Percentiles rank a stretch among this genome's conserved stretches.
These are phyloP conservation scores for Fusarium xylarioides DNA, from an alignment of 2,329 filamentous ascomycete genomes.

Conservation along the genomic window DNA sequence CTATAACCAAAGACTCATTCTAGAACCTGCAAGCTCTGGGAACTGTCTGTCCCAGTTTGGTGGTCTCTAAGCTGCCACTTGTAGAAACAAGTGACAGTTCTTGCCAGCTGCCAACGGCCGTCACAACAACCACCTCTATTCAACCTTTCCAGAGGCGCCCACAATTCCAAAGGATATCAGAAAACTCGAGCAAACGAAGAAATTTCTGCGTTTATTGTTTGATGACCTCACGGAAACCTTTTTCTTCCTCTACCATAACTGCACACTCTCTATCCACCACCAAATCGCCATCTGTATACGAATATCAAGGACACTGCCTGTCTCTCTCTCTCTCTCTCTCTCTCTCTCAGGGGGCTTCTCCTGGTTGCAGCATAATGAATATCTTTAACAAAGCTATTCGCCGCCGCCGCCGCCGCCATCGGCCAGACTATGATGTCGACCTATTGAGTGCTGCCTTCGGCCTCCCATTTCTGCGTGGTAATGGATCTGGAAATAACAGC, in stretches of 20 bases:
- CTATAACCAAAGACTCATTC: too few relatives aligned
- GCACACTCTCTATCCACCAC: neutral
- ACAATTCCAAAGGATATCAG: neutral
- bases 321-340: too few relatives aligned
- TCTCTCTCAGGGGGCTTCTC: neutral
- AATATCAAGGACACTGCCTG: neutral
- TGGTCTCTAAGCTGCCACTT: neutral
- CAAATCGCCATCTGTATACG: neutral
- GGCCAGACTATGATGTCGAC: constrained; percentile 36
- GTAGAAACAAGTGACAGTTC: constrained; percentile 8
- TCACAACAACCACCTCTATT: neutral
- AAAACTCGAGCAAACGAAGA: neutral
- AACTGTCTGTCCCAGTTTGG: neutral
- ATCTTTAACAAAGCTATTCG: constrained; percentile 24
- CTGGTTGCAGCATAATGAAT: constrained; percentile 31
- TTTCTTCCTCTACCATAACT: neutral
- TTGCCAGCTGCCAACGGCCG: constrained; percentile 27
- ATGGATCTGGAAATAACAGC: constrained; percentile 8
- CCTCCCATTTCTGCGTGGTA: constrained; percentile 33
- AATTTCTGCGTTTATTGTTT: neutral
- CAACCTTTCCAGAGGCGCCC: neutral
- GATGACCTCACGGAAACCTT: neutral
- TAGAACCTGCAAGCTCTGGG: neutral
- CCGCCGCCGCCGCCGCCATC: constrained; percentile 13
- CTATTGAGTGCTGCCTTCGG: constrained; percentile 43